Percentiles rank a stretch among this genome's conserved stretches.
phyloP scores from a whole-genome alignment of 2,329 filamentous ascomycete species.

The Fusarium lateritium region DNA sequence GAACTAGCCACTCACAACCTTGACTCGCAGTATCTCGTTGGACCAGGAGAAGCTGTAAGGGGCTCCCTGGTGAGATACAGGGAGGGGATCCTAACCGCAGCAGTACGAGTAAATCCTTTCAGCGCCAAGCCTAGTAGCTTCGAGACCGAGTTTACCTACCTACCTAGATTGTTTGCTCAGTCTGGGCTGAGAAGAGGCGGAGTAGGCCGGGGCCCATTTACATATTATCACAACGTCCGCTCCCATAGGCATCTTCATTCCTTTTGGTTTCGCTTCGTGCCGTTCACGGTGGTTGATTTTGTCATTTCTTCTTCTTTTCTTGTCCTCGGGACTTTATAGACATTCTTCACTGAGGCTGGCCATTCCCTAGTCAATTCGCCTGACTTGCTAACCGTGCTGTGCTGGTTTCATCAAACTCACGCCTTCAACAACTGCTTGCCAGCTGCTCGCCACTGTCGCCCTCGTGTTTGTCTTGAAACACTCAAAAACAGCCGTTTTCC shows the following conservation, averaged over 20 bases:
- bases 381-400: constrained; percentile 3
- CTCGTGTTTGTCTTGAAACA: constrained; percentile 38
- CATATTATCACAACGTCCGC: constrained; percentile 49
- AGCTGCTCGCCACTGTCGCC: constrained; percentile 20
- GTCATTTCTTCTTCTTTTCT: constrained; percentile 16
- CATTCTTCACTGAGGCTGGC: constrained; percentile 41
- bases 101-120: constrained; percentile 12
- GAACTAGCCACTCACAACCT: constrained; percentile 26
- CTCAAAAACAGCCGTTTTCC: constrained; percentile 39
- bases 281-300: constrained; percentile 33
- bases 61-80: constrained; percentile 17
- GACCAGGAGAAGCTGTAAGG: constrained; percentile 25
- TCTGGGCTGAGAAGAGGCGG: constrained; percentile 20
- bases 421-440: constrained; percentile 28
- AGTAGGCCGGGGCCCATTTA: constrained; percentile 20
- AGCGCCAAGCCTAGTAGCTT: constrained; percentile 12
- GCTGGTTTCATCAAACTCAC: constrained; percentile 15
- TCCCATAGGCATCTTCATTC: constrained; percentile 38
- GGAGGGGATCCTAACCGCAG: constrained; percentile 7
- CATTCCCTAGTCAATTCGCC: constrained; percentile 18
- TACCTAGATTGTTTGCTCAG: constrained; percentile 1
- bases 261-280: constrained; percentile 25
- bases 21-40: constrained; percentile 19
- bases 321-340: constrained; percentile 22
- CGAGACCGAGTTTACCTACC: neutral